Conservation (phyloP, 2,329 filamentous ascomycete species). For the Monosporascus ibericus region DNA sequence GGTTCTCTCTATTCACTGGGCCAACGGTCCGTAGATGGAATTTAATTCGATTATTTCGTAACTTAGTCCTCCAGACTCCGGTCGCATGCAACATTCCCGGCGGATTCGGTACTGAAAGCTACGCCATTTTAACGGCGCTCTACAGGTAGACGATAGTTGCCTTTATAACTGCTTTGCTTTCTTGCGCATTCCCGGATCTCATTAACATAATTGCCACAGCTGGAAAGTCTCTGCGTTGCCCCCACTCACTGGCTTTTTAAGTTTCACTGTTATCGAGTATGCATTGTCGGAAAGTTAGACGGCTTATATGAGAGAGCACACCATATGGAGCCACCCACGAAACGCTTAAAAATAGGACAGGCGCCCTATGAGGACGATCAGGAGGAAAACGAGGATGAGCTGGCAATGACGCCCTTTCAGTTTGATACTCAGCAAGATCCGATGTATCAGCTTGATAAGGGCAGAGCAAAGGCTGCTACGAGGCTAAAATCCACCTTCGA, state of each 20-base stretch:
- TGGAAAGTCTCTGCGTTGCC: too few relatives aligned
- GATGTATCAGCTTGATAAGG: conserved; percentile 52
- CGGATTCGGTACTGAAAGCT: not conserved
- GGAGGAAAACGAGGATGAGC: conserved; percentile 38
- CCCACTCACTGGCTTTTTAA: too few relatives aligned
- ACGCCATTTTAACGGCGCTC: too few relatives aligned
- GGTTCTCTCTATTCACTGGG: not conserved
- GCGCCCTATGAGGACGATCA: conserved; percentile 33
- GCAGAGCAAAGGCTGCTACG: conserved; percentile 59
- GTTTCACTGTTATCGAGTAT: too few relatives aligned
- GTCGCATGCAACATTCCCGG: not conserved
- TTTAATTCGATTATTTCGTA: not conserved
- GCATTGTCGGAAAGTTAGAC: too few relatives aligned
- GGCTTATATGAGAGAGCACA: too few relatives aligned
- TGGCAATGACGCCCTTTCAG: conserved; percentile 41
- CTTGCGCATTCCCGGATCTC: too few relatives aligned
- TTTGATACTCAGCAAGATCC: conserved; percentile 44
- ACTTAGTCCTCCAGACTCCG: not conserved
- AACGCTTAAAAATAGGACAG: conserved; percentile 52
- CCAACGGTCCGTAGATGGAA: not conserved
- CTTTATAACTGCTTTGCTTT: too few relatives aligned
- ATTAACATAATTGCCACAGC: too few relatives aligned
- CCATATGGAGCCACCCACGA: conserved; percentile 52
- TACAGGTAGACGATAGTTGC: too few relatives aligned
- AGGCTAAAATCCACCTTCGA: conserved; percentile 81